Evolutionary conservation across 768 basidiomycete species (phyloP), one percentile per base, ranked within the genome.

Genomic region (Phaffia tasmanica): DNA sequence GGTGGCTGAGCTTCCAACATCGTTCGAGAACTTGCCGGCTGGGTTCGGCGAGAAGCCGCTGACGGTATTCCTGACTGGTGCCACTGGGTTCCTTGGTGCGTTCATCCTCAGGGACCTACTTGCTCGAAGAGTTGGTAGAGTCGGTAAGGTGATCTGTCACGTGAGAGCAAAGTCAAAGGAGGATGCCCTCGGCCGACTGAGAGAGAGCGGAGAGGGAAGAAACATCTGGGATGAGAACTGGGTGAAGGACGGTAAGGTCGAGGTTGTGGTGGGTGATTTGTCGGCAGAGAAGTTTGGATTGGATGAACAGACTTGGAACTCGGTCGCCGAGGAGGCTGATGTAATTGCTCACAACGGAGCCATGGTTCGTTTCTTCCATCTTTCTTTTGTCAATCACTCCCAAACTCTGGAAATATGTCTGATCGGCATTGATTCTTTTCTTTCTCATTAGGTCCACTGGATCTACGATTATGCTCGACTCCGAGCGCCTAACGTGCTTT

Each of bases 401-500:
- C 35, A 5, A 42, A 11, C 11, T 5, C 11, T 5, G 11, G 35
- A 42, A 42, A 42, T 42, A 5, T 42, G 11, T 5, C 35, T 42
- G 35, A 42, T 42, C 11, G 35, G 11, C 35, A 5, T 42, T 54
- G 53, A 23, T 42, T n/a, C 55, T 47, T 67, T 50, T 61, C 23
- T 46, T 29, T 35, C 11, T 11, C 35, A 42, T 29, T 73, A 91
- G 89, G 90, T 98, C 18, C 95, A 99, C 74, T 99, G 95, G 95
- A 89, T 99, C 2, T 99, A 95, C 76, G 91, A 92, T 0, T 99
- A 99, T 77, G 86, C 93, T 74, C 90, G 85, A 75, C 81, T 99
- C 15, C 87, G 93, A 8, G 81, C 86, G 0, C 83, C 93, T 18
- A 99, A 99, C 76, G 95, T 98, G n/a, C 73, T 93, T 15, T 86